Conservation (phyloP, 2,329 filamentous ascomycete genomes). For the Neonectria neomacrospora region DNA sequence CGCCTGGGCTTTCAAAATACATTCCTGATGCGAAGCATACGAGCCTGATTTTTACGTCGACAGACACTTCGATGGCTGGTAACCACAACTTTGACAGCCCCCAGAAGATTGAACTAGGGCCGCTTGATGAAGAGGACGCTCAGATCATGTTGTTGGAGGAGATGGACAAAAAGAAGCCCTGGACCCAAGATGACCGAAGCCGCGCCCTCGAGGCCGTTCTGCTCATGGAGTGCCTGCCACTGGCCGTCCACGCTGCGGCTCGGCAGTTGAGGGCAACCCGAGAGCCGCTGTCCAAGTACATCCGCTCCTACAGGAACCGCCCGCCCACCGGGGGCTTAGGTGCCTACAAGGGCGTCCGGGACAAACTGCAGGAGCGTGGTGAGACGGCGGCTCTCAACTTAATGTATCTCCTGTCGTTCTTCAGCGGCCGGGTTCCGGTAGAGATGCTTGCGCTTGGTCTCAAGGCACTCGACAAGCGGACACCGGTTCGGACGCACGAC, state of each 20-base stretch:
- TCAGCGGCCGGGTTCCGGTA: constrained; percentile 38
- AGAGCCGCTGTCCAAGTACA: constrained; percentile 41
- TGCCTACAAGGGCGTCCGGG: constrained; percentile 39
- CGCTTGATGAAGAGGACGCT: constrained; percentile 34
- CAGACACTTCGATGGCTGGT: constrained; percentile 39
- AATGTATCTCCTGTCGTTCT: constrained; percentile 41
- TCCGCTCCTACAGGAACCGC: constrained; percentile 37
- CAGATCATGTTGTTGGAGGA: constrained; percentile 36
- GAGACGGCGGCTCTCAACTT: constrained; percentile 40
- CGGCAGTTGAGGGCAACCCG: constrained; percentile 36
- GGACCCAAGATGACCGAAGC: constrained; percentile 36
- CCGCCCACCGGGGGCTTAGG: constrained; percentile 36
- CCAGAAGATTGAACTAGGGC: constrained; percentile 38
- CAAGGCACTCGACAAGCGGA: constrained; percentile 39
- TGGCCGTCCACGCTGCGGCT: constrained; percentile 38
- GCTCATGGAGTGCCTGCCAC: constrained; percentile 35
- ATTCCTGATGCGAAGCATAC: constrained; percentile 39
- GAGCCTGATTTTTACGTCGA: constrained; percentile 40
- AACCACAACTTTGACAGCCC: constrained; percentile 39
- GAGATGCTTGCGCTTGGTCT: constrained; percentile 41
- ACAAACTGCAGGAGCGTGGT: constrained; percentile 38
- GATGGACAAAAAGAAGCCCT: constrained; percentile 39
- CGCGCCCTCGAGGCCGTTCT: constrained; percentile 34
- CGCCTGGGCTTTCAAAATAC: constrained; percentile 28
- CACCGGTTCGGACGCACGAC: constrained; percentile 35